These are phyloP conservation scores for Salvia hispanica DNA, from an alignment of 257 asterid genomes.

Conservation along the genomic window DNA sequence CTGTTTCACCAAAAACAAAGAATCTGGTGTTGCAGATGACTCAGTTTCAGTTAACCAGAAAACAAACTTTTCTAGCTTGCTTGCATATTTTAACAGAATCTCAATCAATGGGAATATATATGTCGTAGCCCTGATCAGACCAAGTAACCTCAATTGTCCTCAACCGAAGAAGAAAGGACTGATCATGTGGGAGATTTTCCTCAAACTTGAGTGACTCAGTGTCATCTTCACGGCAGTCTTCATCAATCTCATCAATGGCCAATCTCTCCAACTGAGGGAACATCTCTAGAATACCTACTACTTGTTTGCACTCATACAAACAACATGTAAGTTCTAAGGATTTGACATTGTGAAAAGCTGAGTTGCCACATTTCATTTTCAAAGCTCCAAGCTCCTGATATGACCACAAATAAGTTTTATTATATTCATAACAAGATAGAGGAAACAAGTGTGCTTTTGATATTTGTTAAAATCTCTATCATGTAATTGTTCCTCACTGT, in stretches of 20 bases:
- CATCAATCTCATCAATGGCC: neutral
- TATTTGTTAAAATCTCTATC: no score
- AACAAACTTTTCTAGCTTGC: neutral
- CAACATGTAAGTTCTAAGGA: neutral
- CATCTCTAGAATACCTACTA: neutral
- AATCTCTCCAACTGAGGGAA: slow-evolving; percentile 8
- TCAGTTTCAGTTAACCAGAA: neutral
- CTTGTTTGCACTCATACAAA: neutral
- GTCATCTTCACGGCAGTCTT: no score
- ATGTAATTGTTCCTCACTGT: no score
- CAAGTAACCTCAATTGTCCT: neutral
- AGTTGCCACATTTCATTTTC: neutral
- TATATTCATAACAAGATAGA: no score
- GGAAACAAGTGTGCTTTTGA: no score
- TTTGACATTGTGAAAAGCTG: neutral
- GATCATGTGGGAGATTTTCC: neutral
- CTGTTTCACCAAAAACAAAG: neutral
- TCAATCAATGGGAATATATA: neutral
- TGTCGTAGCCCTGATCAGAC: neutral
- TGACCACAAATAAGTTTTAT: neutral
- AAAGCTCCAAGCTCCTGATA: slow-evolving; percentile 1
- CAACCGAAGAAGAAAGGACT: neutral
- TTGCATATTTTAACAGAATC: neutral
- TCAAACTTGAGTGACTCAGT: neutral
- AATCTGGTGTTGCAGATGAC: neutral